These are phyloP conservation scores for Adansonia gregorii DNA, from an alignment of 441 rosid species.

Conservation along the genomic window DNA sequence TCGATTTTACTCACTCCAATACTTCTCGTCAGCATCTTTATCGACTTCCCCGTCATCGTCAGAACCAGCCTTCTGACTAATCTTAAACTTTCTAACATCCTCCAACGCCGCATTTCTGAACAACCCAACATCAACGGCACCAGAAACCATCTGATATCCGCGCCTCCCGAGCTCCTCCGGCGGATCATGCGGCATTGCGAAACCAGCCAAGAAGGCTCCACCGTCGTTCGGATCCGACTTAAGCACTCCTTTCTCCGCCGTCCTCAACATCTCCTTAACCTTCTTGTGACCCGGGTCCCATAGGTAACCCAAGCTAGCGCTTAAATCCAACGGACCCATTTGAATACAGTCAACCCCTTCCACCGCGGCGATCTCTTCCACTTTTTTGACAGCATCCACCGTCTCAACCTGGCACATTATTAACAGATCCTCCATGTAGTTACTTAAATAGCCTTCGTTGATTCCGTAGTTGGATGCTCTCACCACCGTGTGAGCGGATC, in stretches of 20 bases:
- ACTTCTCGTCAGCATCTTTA: constrained; percentile 64
- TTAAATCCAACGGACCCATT: constrained; percentile 95
- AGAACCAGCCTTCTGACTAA: constrained; percentile 46
- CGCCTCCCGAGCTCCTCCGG: constrained; percentile 55
- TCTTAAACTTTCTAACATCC: constrained; percentile 78
- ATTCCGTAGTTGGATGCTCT: constrained; percentile 81
- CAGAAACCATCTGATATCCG: constrained; percentile 82
- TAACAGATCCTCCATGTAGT: constrained; percentile 67
- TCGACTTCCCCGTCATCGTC: constrained; percentile 47
- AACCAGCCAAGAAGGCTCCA: constrained; percentile 73
- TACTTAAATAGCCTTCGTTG: constrained; percentile 75
- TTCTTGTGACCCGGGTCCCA: constrained; percentile 97
- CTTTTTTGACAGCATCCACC: constrained; percentile 64
- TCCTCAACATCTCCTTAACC: constrained; percentile 66
- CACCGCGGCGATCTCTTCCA: constrained; percentile 74
- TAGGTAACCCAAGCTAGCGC: constrained; percentile 83
- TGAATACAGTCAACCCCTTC: constrained; percentile 93
- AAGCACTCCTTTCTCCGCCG: constrained; percentile 75
- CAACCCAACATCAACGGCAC: constrained; percentile 72
- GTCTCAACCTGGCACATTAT: constrained; percentile 95
- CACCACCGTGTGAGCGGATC: constrained; percentile 85
- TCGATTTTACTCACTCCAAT: constrained; percentile 63
- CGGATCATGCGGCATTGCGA: constrained; percentile 78
- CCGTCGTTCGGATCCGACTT: constrained; percentile 46
- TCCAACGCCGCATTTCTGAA: constrained; percentile 70